Percentiles rank a stretch among this genome's conserved stretches.
These are phyloP conservation scores for Alternaria gansuensis DNA, from an alignment of 2,329 filamentous ascomycete species.

Conservation along the genomic window DNA sequence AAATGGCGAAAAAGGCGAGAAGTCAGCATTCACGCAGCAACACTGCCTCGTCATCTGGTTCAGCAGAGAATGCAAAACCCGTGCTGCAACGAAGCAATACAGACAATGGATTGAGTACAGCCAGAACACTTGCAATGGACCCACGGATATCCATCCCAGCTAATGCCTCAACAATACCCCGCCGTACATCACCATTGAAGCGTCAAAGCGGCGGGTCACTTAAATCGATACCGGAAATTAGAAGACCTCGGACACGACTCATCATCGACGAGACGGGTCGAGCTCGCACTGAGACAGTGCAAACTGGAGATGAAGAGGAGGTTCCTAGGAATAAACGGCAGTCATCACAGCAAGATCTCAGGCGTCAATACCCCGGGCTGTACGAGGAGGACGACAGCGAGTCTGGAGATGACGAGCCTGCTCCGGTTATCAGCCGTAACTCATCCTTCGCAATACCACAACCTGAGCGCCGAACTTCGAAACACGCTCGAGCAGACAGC, in stretches of 20 bases:
- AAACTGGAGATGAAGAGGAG: constrained; percentile 48
- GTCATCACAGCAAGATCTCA: constrained; percentile 39
- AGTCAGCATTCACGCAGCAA: constrained; percentile 53
- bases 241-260: constrained; percentile 55
- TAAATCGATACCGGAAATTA: constrained; percentile 58
- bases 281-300: constrained; percentile 58
- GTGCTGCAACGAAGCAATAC: constrained; percentile 59
- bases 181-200: constrained; percentile 59
- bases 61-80: constrained; percentile 43
- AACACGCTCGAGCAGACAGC: constrained; percentile 50
- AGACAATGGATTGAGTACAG: constrained; percentile 52
- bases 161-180: constrained; percentile 47
- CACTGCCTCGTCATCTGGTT: constrained; percentile 53
- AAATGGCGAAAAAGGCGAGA: constrained; percentile 42
- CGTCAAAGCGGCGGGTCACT: constrained; percentile 54
- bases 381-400: constrained; percentile 56
- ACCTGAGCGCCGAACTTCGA: constrained; percentile 44
- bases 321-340: constrained; percentile 38
- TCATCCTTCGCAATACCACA: constrained; percentile 49
- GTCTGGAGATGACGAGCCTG: constrained; percentile 48
- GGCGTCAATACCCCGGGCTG: constrained; percentile 55
- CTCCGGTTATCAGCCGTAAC: constrained; percentile 46
- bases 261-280: constrained; percentile 60
- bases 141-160: constrained; percentile 37
- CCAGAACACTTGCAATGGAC: constrained; percentile 43